Evolutionary conservation across 139 green algal genomes (phyloP).

Genomic region (Chlamydomonas sphaeroides): DNA sequence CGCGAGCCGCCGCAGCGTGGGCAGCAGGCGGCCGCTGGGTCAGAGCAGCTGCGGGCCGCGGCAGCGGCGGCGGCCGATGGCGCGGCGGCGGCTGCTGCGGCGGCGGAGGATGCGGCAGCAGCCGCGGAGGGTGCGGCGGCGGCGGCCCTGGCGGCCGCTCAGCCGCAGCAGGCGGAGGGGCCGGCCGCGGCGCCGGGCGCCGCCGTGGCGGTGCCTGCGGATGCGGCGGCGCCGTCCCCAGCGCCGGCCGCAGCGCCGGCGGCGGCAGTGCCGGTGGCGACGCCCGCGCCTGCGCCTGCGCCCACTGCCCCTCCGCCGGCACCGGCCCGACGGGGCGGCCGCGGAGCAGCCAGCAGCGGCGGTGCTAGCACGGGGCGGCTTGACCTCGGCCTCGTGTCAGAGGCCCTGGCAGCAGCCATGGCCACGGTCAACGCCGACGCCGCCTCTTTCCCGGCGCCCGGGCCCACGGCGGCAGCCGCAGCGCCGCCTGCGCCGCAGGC

Average conservation of each 20-base stretch:
- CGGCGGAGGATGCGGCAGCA: background rate
- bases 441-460: too few relatives aligned
- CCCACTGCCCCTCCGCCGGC: too few relatives aligned
- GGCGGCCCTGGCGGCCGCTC: too few relatives aligned
- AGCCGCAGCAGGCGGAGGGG: too few relatives aligned
- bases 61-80: background rate
- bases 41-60: background rate
- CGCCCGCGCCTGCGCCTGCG: background rate
- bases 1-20: background rate
- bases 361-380: slow-evolving; percentile 9
- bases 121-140: background rate
- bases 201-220: too few relatives aligned
- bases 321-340: slow-evolving; percentile 8
- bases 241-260: background rate
- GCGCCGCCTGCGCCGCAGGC: background rate
- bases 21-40: too few relatives aligned
- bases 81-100: slow-evolving; percentile 7
- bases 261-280: slow-evolving; percentile 9
- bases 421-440: too few relatives aligned
- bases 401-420: slow-evolving; percentile 10
- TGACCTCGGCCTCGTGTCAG: slow-evolving; percentile 18
- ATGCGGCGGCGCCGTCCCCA: too few relatives aligned
- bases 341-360: slow-evolving; percentile 21
- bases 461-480: background rate
- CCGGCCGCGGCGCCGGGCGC: background rate